These are phyloP conservation scores for Thelephora terrestris DNA, from an alignment of 1,284 basidiomycete species.

Conservation along the genomic window DNA sequence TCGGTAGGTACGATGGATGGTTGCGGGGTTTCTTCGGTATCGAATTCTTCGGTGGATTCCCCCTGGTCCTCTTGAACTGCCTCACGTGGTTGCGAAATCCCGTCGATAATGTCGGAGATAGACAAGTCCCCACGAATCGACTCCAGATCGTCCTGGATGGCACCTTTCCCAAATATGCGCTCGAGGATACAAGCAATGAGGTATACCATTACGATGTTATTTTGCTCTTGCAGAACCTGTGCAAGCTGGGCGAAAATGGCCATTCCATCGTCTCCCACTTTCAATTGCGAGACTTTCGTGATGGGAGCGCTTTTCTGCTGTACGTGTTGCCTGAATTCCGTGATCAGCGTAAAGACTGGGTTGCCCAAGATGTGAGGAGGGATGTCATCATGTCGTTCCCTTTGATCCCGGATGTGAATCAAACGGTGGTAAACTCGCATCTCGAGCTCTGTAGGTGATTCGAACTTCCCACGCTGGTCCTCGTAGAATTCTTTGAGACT, in stretches of 20 bases:
- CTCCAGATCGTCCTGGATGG: slow-evolving; percentile 62
- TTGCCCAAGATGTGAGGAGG: slow-evolving; percentile 62
- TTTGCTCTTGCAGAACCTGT: slow-evolving; percentile 42
- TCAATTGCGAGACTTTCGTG: slow-evolving; percentile 47
- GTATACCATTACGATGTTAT: slow-evolving; percentile 60
- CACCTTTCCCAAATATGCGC: slow-evolving; percentile 59
- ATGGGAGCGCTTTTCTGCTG: slow-evolving; percentile 77
- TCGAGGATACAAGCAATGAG: slow-evolving; percentile 70
- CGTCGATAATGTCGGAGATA: slow-evolving; percentile 74
- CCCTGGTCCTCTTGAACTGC: slow-evolving; percentile 3
- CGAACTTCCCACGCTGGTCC: slow-evolving; percentile 60
- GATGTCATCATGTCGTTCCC: slow-evolving; percentile 74
- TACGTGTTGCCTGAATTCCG: slow-evolving; percentile 71
- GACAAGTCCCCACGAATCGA: slow-evolving; percentile 51
- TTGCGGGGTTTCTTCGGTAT: neutral
- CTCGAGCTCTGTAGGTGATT: slow-evolving; percentile 83
- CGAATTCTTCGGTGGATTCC: no score
- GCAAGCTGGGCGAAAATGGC: slow-evolving; percentile 54
- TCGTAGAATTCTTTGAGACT: slow-evolving; percentile 91
- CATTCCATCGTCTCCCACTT: slow-evolving; percentile 58
- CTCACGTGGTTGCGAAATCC: slow-evolving; percentile 27
- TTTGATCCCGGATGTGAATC: slow-evolving; percentile 81
- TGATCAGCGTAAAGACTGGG: slow-evolving; percentile 74
- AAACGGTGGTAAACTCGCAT: slow-evolving; percentile 94
- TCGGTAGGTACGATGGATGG: neutral